These are phyloP conservation scores for Leucosporidium scottii DNA, from an alignment of 768 basidiomycete genomes.

Conservation along the genomic window DNA sequence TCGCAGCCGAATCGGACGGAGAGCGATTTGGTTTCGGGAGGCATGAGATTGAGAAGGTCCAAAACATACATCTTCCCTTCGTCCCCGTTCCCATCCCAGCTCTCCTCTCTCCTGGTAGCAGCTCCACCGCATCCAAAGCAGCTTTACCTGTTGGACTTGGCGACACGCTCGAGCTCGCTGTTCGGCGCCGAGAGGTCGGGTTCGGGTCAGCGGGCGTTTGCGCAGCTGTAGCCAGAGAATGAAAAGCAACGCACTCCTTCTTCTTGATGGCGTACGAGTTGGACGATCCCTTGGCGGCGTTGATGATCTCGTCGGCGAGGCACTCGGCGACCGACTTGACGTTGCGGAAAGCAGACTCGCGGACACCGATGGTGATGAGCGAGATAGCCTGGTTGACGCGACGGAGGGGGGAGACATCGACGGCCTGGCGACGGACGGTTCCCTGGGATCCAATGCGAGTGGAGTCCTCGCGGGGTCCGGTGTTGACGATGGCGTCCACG, in stretches of 20 bases:
- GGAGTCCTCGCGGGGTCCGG: conserved; percentile 98
- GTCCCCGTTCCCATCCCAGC: no score
- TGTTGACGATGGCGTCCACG: conserved; percentile 98
- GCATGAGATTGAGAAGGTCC: no score
- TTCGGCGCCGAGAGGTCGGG: conserved; percentile 74
- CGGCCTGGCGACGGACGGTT: conserved; percentile 98
- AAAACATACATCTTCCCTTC: no score
- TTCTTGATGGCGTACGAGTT: conserved; percentile 99
- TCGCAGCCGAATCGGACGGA: no score
- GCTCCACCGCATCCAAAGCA: not conserved
- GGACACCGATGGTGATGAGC: conserved; percentile 91
- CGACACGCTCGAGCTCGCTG: conserved; percentile 92
- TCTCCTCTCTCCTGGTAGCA: no score
- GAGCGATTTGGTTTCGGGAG: no score
- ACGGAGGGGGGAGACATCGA: conserved; percentile 97
- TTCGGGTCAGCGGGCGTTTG: not conserved
- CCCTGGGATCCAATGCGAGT: conserved; percentile 99
- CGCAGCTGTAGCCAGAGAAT: no score
- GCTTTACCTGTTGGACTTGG: conserved; percentile 98
- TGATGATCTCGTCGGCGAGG: conserved; percentile 93
- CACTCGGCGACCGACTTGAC: conserved; percentile 99
- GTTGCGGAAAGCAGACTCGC: conserved; percentile 99
- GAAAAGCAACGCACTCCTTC: conserved; percentile 35
- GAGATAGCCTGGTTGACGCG: conserved; percentile 96
- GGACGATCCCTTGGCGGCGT: conserved; percentile 98